Base-by-base conservation (phyloP, 306 rosid genomes). In the Dryas alaskensis region DNA sequence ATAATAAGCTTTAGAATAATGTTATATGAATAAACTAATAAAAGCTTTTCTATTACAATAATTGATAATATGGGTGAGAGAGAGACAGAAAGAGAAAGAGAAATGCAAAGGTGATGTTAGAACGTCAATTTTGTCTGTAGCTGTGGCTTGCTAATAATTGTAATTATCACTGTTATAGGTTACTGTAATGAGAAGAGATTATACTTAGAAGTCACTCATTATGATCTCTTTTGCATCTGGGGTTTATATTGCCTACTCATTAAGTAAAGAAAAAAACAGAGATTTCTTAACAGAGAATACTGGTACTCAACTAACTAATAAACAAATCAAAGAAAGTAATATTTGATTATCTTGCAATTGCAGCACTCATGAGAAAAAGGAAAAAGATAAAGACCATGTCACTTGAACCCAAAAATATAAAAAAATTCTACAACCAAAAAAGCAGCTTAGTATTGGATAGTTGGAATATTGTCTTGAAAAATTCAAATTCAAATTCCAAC, bases 121-220 rank as follows among this genome's bases (percentile, higher is more conserved):
- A 78, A 70, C 11, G 89, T 90, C 87, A 84, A 86, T 77, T 82
- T 82, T 84, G 84, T 78, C 78, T 73, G 40, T 65, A 61, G 73
- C 70, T 69, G 81, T 69, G 68, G 78, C 78, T 69, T 53, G 73
- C 69, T 46, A 80, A 61, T 66, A 78, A 87, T 80, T 84, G 60
- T 66, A 81, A 83, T 81, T 83, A 70, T 37, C 13, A 4, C 11
- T 60, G 39, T 52, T 47, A 49, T 16, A 1, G 13, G 46, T 16
- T 63, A 3, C 42, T 49, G 72, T 49, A 13, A 67, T 17, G 60
- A 57, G 17, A 58, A 52, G 52, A 83, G 45, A 66, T 17, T 27
- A 69, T 76, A 81, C 97, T 91, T 91, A 67, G 76, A 87, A 87
- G 89, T 80, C 79, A 91, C 97, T 88, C 92, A 70, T 78, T 73